phyloP scores from a whole-genome alignment of 2,329 filamentous ascomycete species.

The Juglanconis juglandina region DNA sequence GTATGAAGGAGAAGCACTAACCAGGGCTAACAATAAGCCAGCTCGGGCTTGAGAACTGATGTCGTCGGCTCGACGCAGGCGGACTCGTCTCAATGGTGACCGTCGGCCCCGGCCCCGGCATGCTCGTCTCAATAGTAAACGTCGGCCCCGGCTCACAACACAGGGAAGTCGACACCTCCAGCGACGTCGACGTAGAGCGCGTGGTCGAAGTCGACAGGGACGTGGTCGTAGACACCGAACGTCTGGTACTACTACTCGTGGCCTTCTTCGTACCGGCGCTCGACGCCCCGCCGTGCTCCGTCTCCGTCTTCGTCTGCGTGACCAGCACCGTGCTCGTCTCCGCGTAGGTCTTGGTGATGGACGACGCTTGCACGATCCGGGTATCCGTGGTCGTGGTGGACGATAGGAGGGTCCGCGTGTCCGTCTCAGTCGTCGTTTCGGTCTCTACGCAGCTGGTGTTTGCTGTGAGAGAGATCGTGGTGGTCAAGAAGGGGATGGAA shows the following conservation, averaged over 20 bases:
- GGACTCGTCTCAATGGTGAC: background rate
- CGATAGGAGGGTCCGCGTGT: background rate
- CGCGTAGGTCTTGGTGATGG: background rate
- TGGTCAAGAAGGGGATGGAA: background rate
- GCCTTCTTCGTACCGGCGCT: background rate
- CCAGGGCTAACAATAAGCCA: slow-evolving; percentile 3
- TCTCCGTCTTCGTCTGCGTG: background rate
- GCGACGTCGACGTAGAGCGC: background rate
- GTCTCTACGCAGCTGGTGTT: slow-evolving; percentile 2
- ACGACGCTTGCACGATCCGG: background rate
- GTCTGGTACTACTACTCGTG: background rate
- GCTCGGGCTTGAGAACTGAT: background rate
- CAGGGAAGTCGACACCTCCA: background rate
- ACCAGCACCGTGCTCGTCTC: background rate
- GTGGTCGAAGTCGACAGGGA: background rate
- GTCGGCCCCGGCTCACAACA: background rate
- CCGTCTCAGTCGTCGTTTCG: background rate
- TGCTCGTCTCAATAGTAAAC: background rate
- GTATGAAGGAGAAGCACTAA: background rate
- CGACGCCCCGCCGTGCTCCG: background rate
- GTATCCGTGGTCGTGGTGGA: background rate
- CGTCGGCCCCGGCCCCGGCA: background rate
- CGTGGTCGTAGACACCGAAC: background rate
- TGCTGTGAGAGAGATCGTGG: background rate
- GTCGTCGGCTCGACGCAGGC: background rate